Base-by-base conservation (phyloP, 1,139 yeast species). In the Scheffersomyces titani region DNA sequence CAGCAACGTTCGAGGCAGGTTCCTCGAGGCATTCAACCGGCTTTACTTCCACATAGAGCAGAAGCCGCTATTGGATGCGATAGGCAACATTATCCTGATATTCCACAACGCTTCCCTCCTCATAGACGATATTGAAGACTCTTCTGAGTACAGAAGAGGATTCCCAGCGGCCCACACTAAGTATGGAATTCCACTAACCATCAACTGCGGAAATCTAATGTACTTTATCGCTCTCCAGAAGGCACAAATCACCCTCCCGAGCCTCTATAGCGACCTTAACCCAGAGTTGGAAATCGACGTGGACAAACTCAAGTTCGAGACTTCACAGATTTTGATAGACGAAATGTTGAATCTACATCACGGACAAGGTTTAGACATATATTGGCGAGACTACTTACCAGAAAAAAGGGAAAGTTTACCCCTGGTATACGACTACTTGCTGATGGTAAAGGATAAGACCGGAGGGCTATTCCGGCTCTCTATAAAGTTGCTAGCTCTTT, bases 321-420 rank as follows among this genome's bases (percentile, higher is more conserved):
- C 76, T 3, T 70, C 77, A 51, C 63, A 68, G 22, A 77, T 85
- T 1, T 79, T 86, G 59, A 77, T 83, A 57, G 89, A 88, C 56
- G 97, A 92, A 65, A 79, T 92, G 85, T 71, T 90, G 54, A 87
- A 89, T 63, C 74, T 93, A 57, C 98, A 92, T 69, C 80, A 89
- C 52, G 98, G 98, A 2, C 98, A 92, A 74, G 97, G 97, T 0
- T 74, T 89, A 57, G 98, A 92, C 64, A 80, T 92, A 21, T 88
- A 87, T 70, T 92, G 98, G 97, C 77, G 98, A 60, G 97, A 92
- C 60, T 55, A 61, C 49, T 65, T 82, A 30, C 52, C 52, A 7
- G 51, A 56, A 13, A 60, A 63, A 49, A 30, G 36, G 1, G 36
- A 51, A 5, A 71, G 72, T 0, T 79, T 92, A 49, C 98, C 98